Percentiles rank a stretch among this genome's conserved stretches.
Evolutionary conservation across 306 rosid genomes (phyloP).

Genomic region (Aeschynomene evenia): DNA sequence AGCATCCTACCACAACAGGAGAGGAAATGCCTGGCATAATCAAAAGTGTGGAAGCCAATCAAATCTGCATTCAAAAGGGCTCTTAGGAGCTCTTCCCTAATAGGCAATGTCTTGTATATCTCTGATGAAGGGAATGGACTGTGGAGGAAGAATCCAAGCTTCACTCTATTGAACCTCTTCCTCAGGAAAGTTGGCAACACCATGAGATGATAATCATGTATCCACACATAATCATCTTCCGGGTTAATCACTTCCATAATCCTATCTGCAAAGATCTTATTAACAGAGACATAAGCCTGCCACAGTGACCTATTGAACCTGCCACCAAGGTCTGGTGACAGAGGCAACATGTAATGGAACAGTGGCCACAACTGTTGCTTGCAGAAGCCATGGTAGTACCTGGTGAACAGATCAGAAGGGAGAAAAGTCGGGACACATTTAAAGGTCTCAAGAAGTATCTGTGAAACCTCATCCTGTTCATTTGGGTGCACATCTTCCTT

Average conservation of each 20-base stretch:
- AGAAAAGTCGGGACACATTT: slow-evolving; percentile 65
- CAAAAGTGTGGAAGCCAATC: slow-evolving; percentile 74
- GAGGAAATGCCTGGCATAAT: slow-evolving; percentile 70
- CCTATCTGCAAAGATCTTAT: slow-evolving; percentile 68
- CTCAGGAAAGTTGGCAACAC: slow-evolving; percentile 73
- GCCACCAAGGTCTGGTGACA: slow-evolving; percentile 72
- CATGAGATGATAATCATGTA: slow-evolving; percentile 78
- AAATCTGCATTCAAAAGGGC: slow-evolving; percentile 68
- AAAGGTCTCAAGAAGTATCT: slow-evolving; percentile 49
- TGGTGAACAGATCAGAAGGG: slow-evolving; percentile 55
- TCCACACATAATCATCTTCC: slow-evolving; percentile 68
- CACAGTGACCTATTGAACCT: slow-evolving; percentile 59
- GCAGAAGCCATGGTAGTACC: slow-evolving; percentile 71
- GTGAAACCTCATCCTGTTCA: slow-evolving; percentile 75
- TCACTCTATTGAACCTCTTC: slow-evolving; percentile 69
- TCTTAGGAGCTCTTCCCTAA: slow-evolving; percentile 63
- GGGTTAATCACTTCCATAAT: slow-evolving; percentile 79
- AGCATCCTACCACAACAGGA: slow-evolving; percentile 77
- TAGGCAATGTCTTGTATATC: slow-evolving; percentile 66
- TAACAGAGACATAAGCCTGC: slow-evolving; percentile 71
- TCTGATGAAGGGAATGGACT: slow-evolving; percentile 76
- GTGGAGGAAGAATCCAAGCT: slow-evolving; percentile 68
- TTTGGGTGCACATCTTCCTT: slow-evolving; percentile 61
- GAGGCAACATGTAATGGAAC: slow-evolving; percentile 68
- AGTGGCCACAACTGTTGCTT: slow-evolving; percentile 74